A percentile compares a stretch with the other conserved stretches of the same genome.
These are phyloP conservation scores for Papiliotrema nemorosa DNA, from an alignment of 1,284 basidiomycete species.

Conservation along the genomic window DNA sequence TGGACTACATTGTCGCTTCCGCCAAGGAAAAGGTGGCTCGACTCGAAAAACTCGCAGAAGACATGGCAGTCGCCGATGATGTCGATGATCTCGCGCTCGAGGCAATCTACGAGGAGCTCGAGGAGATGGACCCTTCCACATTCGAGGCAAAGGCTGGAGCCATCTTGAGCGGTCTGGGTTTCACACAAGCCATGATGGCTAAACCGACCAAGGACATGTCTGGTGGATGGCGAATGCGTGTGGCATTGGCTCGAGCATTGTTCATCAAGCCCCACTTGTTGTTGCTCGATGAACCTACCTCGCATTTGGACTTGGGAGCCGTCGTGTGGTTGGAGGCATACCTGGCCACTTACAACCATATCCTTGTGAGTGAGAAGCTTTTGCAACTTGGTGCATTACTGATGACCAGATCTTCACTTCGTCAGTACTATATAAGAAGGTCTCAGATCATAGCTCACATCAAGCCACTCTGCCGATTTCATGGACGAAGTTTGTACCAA, in stretches of 20 bases:
- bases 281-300: slow-evolving; percentile 72
- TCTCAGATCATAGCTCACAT: slow-evolving; percentile 10
- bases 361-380: slow-evolving; percentile 60
- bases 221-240: slow-evolving; percentile 99
- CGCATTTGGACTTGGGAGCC: slow-evolving; percentile 81
- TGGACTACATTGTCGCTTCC: slow-evolving; percentile 92
- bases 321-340: slow-evolving; percentile 99
- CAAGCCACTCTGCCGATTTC: slow-evolving; percentile 96
- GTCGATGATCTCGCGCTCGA: slow-evolving; percentile 87
- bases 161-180: slow-evolving; percentile 95
- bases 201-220: slow-evolving; percentile 98
- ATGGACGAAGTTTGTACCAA: slow-evolving; percentile 97
- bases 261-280: slow-evolving; percentile 96
- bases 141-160: slow-evolving; percentile 95
- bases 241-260: slow-evolving; percentile 89
- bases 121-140: slow-evolving; percentile 91
- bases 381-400: neutral
- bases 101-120: slow-evolving; percentile 89
- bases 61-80: slow-evolving; percentile 81
- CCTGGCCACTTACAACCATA: slow-evolving; percentile 96
- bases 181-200: slow-evolving; percentile 86
- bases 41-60: slow-evolving; percentile 91
- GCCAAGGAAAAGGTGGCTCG: slow-evolving; percentile 94
- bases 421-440: too few relatives aligned
- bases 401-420: slow-evolving; percentile 27